Conservation (phyloP, 2,329 filamentous ascomycete species). For the Proliferodiscus dingleyae region DNA sequence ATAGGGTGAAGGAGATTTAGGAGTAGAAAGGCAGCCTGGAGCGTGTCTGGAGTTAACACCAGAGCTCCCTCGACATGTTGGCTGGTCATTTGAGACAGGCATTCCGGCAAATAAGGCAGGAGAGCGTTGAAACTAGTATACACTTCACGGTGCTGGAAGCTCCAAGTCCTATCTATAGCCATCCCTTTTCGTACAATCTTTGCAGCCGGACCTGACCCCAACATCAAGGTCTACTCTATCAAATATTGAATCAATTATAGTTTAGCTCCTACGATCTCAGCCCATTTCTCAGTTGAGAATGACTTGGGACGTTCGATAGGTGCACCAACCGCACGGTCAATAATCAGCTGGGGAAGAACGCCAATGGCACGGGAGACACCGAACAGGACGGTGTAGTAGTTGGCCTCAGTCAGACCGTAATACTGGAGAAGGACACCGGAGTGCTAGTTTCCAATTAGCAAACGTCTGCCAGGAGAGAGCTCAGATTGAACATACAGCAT, state of each 20-base stretch:
- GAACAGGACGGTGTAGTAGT: conserved; percentile 99
- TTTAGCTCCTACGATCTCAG: conserved; percentile 86
- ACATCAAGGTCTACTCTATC: not conserved
- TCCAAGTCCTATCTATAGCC: conserved; percentile 22
- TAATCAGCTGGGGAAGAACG: conserved; percentile 98
- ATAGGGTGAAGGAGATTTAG: too few species aligned
- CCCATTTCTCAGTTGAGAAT: conserved; percentile 95
- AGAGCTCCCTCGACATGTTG: too few species aligned
- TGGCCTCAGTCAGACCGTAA: conserved; percentile 98
- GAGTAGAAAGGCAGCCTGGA: too few species aligned
- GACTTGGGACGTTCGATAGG: conserved; percentile 99
- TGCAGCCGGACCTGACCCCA: not conserved
- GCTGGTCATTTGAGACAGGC: too few species aligned
- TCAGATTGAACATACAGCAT: conserved; percentile 48
- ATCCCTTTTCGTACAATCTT: conserved; percentile 26
- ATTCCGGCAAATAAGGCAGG: conserved; percentile 19
- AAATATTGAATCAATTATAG: conserved; percentile 57
- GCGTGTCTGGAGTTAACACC: too few species aligned
- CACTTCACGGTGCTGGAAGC: conserved; percentile 27
- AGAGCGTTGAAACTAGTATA: conserved; percentile 31
- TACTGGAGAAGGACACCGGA: conserved; percentile 98
- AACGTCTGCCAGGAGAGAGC: too few species aligned
- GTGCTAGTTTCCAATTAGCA: conserved; percentile 45
- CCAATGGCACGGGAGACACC: conserved; percentile 97
- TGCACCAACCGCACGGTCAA: conserved; percentile 93